Conservation (phyloP, 495 filamentous ascomycete genomes). For the Xylaria castorea region DNA sequence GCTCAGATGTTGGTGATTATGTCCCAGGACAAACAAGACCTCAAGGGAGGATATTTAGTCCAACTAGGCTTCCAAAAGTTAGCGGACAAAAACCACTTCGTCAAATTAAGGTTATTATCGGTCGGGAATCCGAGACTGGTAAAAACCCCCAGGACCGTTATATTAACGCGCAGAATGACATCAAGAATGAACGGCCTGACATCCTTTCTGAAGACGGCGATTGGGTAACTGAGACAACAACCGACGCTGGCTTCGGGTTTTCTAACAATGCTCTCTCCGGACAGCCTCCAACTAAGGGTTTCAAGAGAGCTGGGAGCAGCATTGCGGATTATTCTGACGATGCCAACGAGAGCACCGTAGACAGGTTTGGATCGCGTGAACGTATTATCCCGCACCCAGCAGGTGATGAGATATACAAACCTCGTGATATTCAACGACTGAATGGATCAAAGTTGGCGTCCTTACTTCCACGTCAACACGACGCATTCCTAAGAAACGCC, state of each 20-base stretch:
- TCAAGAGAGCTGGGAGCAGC: constrained; percentile 47
- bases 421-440: constrained; percentile 31
- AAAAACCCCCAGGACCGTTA: neutral
- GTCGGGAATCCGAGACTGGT: neutral
- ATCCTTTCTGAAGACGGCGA: constrained; percentile 28
- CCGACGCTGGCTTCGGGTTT: constrained; percentile 35
- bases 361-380: constrained; percentile 32
- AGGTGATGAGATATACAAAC: neutral
- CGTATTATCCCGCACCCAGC: constrained; percentile 39
- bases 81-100: neutral
- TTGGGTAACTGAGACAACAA: constrained; percentile 39
- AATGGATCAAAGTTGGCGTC: constrained; percentile 36
- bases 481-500: constrained; percentile 40
- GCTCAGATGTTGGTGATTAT: neutral
- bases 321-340: constrained; percentile 47
- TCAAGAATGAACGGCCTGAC: neutral
- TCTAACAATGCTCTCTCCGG: neutral
- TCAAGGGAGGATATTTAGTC: neutral
- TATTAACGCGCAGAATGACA: neutral
- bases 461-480: constrained; percentile 32
- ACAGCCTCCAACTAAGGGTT: neutral
- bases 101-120: constrained; percentile 12
- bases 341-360: constrained; percentile 24
- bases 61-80: constrained; percentile 4
- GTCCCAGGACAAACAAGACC: neutral